These are phyloP conservation scores for Phaseolus lunatus DNA, from an alignment of 306 rosid genomes.

Conservation along the genomic window DNA sequence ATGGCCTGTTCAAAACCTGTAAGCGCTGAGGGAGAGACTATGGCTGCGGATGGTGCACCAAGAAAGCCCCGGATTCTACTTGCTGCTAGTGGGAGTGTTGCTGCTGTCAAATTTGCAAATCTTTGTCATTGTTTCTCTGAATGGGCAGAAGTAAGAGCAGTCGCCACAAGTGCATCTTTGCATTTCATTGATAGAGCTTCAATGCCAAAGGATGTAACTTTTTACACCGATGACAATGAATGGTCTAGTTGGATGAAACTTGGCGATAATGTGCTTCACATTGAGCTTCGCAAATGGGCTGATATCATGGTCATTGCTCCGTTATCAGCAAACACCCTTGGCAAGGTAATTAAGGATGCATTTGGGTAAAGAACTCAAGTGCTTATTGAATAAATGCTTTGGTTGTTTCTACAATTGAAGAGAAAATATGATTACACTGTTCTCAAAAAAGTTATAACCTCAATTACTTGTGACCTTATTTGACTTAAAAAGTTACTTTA, in stretches of 20 bases:
- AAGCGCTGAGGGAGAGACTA: constrained; percentile 54
- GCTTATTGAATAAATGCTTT: not conserved
- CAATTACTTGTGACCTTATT: no score
- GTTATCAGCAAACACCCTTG: constrained; percentile 94
- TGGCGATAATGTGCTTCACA: constrained; percentile 91
- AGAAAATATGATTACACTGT: not conserved
- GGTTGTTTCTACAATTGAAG: not conserved
- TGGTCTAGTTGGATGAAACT: constrained; percentile 91
- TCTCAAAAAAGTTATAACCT: not conserved
- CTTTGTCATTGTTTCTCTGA: constrained; percentile 85
- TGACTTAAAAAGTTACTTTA: no score
- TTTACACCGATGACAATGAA: constrained; percentile 83
- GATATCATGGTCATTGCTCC: constrained; percentile 97
- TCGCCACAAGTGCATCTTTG: constrained; percentile 79
- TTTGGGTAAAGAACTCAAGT: not conserved
- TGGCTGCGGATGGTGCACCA: constrained; percentile 48
- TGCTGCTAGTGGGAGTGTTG: constrained; percentile 96
- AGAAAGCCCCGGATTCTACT: constrained; percentile 96
- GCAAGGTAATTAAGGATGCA: constrained; percentile 65
- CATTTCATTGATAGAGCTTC: constrained; percentile 86
- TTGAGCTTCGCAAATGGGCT: constrained; percentile 98
- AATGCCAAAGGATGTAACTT: constrained; percentile 70
- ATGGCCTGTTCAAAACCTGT: constrained; percentile 69
- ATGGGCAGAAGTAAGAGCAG: constrained; percentile 97
- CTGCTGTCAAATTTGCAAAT: constrained; percentile 87